phyloP scores from a whole-genome alignment of 805 yeast species.

The Huiozyma sinensis region DNA sequence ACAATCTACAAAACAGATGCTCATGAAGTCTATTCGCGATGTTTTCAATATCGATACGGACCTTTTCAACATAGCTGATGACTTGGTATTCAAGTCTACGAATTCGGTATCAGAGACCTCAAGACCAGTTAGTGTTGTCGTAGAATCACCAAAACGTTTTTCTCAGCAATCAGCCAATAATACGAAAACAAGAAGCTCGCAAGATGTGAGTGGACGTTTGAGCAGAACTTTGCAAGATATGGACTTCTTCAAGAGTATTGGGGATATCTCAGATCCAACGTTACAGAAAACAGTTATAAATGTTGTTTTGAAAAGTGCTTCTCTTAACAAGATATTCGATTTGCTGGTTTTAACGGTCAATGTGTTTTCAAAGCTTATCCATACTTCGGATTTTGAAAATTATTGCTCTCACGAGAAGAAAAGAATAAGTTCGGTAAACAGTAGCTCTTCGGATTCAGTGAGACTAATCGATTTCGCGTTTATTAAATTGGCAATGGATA shows the following conservation, averaged over 20 bases:
- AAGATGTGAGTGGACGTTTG: constrained; percentile 11
- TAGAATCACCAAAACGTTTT: constrained; percentile 37
- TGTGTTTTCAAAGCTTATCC: constrained; percentile 40
- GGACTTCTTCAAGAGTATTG: constrained; percentile 24
- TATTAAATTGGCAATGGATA: constrained; percentile 46
- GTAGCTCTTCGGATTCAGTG: constrained; percentile 5
- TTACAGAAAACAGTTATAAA: constrained; percentile 28
- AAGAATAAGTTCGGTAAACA: constrained; percentile 1
- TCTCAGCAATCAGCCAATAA: constrained; percentile 27
- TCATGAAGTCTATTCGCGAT: constrained; percentile 50
- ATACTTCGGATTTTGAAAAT: constrained; percentile 33
- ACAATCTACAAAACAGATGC: constrained; percentile 34
- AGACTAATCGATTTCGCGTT: constrained; percentile 31
- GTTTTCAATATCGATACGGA: constrained; percentile 51
- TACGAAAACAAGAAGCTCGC: constrained; percentile 14
- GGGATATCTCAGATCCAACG: constrained; percentile 26
- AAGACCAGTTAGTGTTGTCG: constrained; percentile 37
- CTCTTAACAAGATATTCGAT: constrained; percentile 68
- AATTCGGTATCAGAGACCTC: constrained; percentile 27
- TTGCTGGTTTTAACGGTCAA: constrained; percentile 62
- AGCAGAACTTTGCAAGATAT: constrained; percentile 22
- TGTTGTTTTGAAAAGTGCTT: constrained; percentile 56
- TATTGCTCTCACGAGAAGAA: constrained; percentile 25
- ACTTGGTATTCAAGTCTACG: constrained; percentile 49
- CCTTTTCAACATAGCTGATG: constrained; percentile 44